Conservation (phyloP, 345 rosid genomes). For the Citrus glauca region DNA sequence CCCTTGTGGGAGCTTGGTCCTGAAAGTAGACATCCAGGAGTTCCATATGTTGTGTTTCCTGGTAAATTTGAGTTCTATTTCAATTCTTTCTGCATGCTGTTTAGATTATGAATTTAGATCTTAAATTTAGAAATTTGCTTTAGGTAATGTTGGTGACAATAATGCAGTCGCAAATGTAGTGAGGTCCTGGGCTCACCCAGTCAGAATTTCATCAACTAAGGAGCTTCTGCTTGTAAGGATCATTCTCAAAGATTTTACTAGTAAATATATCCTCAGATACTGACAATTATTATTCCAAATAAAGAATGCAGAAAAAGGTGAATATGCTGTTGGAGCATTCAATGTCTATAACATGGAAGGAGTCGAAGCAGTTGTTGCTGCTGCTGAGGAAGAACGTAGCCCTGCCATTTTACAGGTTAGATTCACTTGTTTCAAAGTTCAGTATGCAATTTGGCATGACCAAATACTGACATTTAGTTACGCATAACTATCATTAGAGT, state of each 20-base stretch:
- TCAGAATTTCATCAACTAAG: conserved; percentile 59
- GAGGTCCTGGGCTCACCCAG: conserved; percentile 78
- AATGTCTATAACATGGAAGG: conserved; percentile 97
- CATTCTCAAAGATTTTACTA: not conserved
- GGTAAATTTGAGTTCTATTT: conserved; percentile 39
- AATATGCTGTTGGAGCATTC: conserved; percentile 96
- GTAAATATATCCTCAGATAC: conserved; percentile 10
- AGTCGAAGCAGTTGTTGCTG: conserved; percentile 88
- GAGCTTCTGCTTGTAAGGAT: conserved; percentile 67
- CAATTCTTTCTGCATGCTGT: conserved; percentile 1
- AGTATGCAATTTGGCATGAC: not conserved
- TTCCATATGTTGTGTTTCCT: conserved; percentile 95
- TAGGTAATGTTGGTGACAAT: conserved; percentile 88
- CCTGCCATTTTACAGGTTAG: conserved; percentile 95
- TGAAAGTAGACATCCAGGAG: conserved; percentile 96
- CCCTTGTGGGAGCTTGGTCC: conserved; percentile 97
- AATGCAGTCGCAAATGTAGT: conserved; percentile 81
- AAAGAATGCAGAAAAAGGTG: conserved; percentile 82
- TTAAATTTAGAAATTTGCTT: not conserved
- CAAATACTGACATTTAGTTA: not conserved
- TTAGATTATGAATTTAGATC: not conserved
- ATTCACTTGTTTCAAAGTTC: conserved; percentile 1
- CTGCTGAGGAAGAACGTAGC: conserved; percentile 90
- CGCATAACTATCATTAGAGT: not conserved
- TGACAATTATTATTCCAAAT: conserved; percentile 22